These are phyloP conservation scores for Populus euphratica DNA, from an alignment of 345 rosid genomes.

Conservation along the genomic window DNA sequence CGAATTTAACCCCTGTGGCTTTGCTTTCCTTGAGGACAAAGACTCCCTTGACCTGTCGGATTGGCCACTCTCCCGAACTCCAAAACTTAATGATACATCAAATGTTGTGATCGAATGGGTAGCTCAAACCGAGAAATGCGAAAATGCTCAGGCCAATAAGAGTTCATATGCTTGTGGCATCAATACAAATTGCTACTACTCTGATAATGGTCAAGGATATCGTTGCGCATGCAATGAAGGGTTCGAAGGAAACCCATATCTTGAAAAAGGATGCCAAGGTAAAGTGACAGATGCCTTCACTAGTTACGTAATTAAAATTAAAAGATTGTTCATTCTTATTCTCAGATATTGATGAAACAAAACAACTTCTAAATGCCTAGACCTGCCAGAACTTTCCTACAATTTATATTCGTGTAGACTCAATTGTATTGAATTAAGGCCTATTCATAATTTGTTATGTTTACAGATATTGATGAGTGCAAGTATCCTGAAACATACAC, in stretches of 20 bases:
- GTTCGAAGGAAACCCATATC: constrained; percentile 23
- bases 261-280: constrained; percentile 16
- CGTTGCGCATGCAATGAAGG: constrained; percentile 13
- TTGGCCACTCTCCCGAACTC: neutral
- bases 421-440: neutral
- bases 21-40: constrained; percentile 13
- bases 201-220: neutral
- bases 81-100: neutral
- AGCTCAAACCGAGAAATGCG: neutral
- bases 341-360: neutral
- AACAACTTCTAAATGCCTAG: too few relatives aligned
- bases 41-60: neutral
- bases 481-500: neutral
- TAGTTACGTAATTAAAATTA: accelerated
- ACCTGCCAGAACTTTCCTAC: neutral
- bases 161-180: constrained; percentile 5
- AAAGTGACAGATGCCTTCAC: neutral
- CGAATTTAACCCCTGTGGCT: constrained; percentile 11
- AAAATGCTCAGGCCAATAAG: neutral
- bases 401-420: too few relatives aligned
- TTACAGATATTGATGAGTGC: constrained; percentile 18
- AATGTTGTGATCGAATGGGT: constrained; percentile 19
- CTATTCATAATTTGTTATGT: neutral
- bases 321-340: neutral
- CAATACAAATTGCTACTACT: neutral